Conservation (phyloP, 2,329 filamentous ascomycete genomes). For the Corinectria fuckeliana region DNA sequence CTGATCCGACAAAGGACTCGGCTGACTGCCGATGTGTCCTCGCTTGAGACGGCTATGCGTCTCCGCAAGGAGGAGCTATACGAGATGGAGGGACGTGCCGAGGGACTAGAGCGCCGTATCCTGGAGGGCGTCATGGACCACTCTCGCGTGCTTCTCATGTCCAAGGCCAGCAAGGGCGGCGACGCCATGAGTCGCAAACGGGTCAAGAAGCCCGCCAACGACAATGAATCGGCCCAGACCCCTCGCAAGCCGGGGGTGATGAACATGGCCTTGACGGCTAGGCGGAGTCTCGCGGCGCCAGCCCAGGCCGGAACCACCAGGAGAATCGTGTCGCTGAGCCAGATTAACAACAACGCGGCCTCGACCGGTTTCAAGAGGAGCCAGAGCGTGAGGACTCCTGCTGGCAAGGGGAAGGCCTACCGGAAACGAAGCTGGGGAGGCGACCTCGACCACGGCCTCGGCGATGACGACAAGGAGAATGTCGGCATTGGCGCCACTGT, state of each 20-base stretch:
- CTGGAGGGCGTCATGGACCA: conserved; percentile 96
- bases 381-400: conserved; percentile 75
- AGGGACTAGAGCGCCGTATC: conserved; percentile 88
- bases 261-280: conserved; percentile 61
- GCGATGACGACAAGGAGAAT: conserved; percentile 68
- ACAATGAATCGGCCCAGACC: conserved; percentile 34
- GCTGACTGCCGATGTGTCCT: conserved; percentile 84
- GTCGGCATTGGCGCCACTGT: conserved; percentile 67
- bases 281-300: conserved; percentile 54
- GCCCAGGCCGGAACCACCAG: conserved; percentile 66
- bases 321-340: conserved; percentile 87
- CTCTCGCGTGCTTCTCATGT: conserved; percentile 86
- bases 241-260: conserved; percentile 49
- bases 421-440: conserved; percentile 76
- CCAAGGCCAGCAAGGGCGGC: conserved; percentile 62
- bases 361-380: conserved; percentile 73
- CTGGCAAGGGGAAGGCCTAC: conserved; percentile 48
- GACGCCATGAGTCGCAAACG: conserved; percentile 68
- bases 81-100: conserved; percentile 87
- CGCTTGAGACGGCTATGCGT: conserved; percentile 86
- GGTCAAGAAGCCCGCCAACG: conserved; percentile 49
- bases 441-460: conserved; percentile 54
- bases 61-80: conserved; percentile 91
- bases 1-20: conserved; percentile 79
- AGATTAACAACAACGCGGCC: conserved; percentile 80